phyloP scores from a whole-genome alignment of 108 stramenopile species.

The Nannochloropsis oceanica region DNA sequence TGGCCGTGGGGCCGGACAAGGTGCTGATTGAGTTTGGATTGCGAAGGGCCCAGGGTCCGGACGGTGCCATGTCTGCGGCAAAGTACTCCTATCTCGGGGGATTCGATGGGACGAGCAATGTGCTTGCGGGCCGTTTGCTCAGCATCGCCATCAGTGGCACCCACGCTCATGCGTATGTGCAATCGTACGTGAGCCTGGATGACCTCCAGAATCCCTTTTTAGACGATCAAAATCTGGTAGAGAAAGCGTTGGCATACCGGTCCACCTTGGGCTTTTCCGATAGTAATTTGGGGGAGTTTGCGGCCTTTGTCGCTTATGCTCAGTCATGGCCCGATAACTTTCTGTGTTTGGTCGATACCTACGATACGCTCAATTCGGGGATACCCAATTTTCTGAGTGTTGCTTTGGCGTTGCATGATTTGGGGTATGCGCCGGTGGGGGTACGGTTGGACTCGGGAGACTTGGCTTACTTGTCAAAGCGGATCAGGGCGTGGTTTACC shows the following conservation, averaged over 20 bases:
- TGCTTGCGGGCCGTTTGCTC: slow-evolving; percentile 74
- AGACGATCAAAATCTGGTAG: background rate
- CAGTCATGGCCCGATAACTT: slow-evolving; percentile 74
- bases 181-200: slow-evolving; percentile 53
- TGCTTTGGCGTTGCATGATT: slow-evolving; percentile 66
- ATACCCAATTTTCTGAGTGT: slow-evolving; percentile 78
- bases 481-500: slow-evolving; percentile 3
- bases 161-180: slow-evolving; percentile 92
- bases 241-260: background rate
- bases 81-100: slow-evolving; percentile 81
- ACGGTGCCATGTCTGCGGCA: slow-evolving; percentile 76
- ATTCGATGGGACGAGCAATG: slow-evolving; percentile 87
- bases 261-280: slow-evolving; percentile 37
- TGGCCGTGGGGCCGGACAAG: slow-evolving; percentile 59
- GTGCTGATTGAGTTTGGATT: slow-evolving; percentile 80
- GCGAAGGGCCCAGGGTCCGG: slow-evolving; percentile 90
- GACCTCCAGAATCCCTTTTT: slow-evolving; percentile 40
- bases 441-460: slow-evolving; percentile 90
- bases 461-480: slow-evolving; percentile 60
- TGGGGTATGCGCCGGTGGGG: slow-evolving; percentile 71
- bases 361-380: slow-evolving; percentile 79
- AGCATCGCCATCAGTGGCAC: slow-evolving; percentile 70
- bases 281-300: slow-evolving; percentile 85
- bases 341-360: slow-evolving; percentile 92
- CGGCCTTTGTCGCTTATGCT: slow-evolving; percentile 90